Percentiles rank a stretch among this genome's conserved stretches.
Evolutionary conservation across 257 asterid species (phyloP).

Genomic region (Craterostigma plantagineum): DNA sequence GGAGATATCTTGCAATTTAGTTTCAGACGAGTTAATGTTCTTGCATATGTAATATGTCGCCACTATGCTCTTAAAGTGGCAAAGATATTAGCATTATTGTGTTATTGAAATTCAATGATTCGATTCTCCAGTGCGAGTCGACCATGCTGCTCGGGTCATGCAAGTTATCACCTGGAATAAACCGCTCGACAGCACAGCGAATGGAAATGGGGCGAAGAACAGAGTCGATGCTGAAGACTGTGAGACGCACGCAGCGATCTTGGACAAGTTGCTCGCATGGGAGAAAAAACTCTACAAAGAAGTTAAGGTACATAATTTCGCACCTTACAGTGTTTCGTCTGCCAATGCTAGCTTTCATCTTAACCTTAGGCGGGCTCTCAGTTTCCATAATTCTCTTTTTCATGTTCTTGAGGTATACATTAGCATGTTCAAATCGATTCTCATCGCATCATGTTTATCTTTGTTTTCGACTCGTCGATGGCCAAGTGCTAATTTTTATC

Average conservation of each 20-base stretch:
- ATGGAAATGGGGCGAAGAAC: conserved; percentile 40
- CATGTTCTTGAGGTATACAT: too few species aligned
- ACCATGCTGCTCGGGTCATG: conserved; percentile 93
- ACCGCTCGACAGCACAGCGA: conserved; percentile 51
- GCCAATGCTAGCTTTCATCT: too few species aligned
- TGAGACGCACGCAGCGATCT: conserved; percentile 87
- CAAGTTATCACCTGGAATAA: conserved; percentile 94
- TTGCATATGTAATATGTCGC: background rate
- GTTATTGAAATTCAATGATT: too few species aligned
- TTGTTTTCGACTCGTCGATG: too few species aligned
- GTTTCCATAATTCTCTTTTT: too few species aligned
- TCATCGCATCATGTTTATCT: too few species aligned
- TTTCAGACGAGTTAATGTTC: background rate
- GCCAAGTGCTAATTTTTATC: too few species aligned
- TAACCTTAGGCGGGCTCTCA: too few species aligned
- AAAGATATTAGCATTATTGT: background rate
- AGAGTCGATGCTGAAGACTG: conserved; percentile 39
- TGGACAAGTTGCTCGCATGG: conserved; percentile 95
- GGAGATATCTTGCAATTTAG: background rate
- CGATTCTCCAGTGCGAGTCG: conserved; percentile 64
- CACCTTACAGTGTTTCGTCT: too few species aligned
- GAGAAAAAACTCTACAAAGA: conserved; percentile 95
- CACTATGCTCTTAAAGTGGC: too few species aligned
- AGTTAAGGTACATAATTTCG: conserved; percentile 60
- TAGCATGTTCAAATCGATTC: too few species aligned